phyloP scores from a whole-genome alignment of 2,329 filamentous ascomycete species.

The Fusarium sp. region DNA sequence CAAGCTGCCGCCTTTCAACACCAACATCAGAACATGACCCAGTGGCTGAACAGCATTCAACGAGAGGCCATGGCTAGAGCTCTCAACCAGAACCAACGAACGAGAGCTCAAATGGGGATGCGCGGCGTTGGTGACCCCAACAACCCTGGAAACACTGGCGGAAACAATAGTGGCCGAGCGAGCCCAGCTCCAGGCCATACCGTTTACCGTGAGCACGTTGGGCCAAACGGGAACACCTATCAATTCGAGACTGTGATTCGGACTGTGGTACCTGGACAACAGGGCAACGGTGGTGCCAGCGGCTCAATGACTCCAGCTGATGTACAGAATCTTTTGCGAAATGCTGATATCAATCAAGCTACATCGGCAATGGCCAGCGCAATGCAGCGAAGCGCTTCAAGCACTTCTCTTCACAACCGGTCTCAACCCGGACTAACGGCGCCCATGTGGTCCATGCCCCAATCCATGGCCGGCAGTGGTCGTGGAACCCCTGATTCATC shows the following conservation, averaged over 20 bases:
- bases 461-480: conserved; percentile 58
- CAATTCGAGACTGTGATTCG: conserved; percentile 52
- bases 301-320: conserved; percentile 56
- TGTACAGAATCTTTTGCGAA: conserved; percentile 59
- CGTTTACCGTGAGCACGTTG: conserved; percentile 50
- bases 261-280: conserved; percentile 26
- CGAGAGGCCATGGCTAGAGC: conserved; percentile 58
- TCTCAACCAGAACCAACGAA: conserved; percentile 58
- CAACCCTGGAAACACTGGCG: conserved; percentile 33
- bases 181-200: conserved; percentile 50
- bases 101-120: conserved; percentile 54
- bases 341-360: conserved; percentile 59
- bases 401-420: conserved; percentile 56
- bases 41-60: conserved; percentile 61
- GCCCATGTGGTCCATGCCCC: conserved; percentile 51
- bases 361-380: conserved; percentile 61
- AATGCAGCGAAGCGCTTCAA: conserved; percentile 64
- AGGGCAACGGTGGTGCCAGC: conserved; percentile 20
- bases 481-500: conserved; percentile 60
- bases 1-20: conserved; percentile 50
- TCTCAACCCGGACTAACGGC: conserved; percentile 58
- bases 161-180: conserved; percentile 46
- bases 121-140: conserved; percentile 54
- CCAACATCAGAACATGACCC: conserved; percentile 58
- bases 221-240: conserved; percentile 50